Percentiles rank a stretch among this genome's conserved stretches.
Evolutionary conservation across 768 basidiomycete genomes (phyloP).

Genomic region (Termitomyces sp.): DNA sequence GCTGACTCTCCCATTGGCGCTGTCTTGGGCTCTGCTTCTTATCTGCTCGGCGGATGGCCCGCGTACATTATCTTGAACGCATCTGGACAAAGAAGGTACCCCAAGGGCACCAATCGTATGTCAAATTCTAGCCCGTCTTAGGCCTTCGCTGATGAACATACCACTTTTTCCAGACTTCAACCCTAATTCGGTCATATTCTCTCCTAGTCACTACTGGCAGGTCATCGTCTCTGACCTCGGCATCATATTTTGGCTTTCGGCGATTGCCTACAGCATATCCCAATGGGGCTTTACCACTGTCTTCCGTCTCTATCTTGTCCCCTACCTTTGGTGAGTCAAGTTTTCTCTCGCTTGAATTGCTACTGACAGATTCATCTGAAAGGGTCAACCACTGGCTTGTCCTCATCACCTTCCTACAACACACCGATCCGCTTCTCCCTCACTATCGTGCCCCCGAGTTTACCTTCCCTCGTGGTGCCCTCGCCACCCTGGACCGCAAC

Average conservation of each 20-base stretch:
- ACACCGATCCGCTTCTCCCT: conserved; percentile 92
- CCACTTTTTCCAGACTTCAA: conserved; percentile 54
- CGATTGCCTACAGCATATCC: conserved; percentile 49
- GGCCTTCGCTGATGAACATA: background rate
- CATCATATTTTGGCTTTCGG: conserved; percentile 65
- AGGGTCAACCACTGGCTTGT: conserved; percentile 95
- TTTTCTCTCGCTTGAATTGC: background rate
- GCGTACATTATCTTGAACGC: conserved; percentile 79
- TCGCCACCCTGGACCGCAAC: conserved; percentile 84
- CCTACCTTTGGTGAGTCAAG: conserved; percentile 73
- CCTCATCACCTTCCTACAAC: conserved; percentile 95
- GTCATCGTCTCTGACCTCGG: conserved; percentile 83
- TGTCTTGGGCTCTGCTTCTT: conserved; percentile 43
- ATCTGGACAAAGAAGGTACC: conserved; percentile 82
- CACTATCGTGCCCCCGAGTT: conserved; percentile 89
- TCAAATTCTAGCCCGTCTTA: conserved; percentile 1
- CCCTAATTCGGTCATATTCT: conserved; percentile 75
- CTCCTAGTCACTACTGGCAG: conserved; percentile 71
- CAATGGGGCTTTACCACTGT: conserved; percentile 66
- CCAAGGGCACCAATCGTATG: conserved; percentile 73
- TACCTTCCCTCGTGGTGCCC: conserved; percentile 91
- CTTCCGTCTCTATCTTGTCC: conserved; percentile 75
- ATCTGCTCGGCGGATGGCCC: conserved; percentile 83
- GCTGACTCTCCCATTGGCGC: conserved; percentile 87
- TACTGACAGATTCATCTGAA: background rate